A percentile compares a stretch with the other conserved stretches of the same genome.
Evolutionary conservation across 2,329 filamentous ascomycete species (phyloP).

Genomic region (Pestalotiopsis sp.): DNA sequence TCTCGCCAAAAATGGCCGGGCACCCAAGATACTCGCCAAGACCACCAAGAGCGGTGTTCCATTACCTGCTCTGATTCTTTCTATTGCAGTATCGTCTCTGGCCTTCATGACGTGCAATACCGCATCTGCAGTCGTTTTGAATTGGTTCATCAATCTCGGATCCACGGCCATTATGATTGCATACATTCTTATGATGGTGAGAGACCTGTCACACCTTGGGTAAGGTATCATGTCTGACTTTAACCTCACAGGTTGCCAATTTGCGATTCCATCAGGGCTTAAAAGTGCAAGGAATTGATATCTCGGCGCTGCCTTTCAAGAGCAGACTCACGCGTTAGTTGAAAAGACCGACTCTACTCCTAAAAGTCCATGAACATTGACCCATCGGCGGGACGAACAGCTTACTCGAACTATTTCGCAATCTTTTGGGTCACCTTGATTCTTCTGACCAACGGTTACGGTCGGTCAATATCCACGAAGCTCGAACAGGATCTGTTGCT

Average conservation of each 20-base stretch:
- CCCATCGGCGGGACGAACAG: not conserved
- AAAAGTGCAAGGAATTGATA: not conserved
- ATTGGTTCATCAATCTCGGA: not conserved
- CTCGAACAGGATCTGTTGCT: not conserved
- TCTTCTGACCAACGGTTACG: not conserved
- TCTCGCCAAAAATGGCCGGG: constrained; percentile 16
- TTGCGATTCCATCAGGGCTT: not conserved
- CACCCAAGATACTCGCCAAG: constrained; percentile 13
- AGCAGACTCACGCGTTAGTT: not conserved
- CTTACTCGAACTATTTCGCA: not conserved
- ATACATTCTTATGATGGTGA: not conserved
- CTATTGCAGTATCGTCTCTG: not conserved
- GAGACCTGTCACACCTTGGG: not conserved
- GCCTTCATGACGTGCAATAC: not conserved
- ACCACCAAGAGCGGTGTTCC: constrained; percentile 11
- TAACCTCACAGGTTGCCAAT: not conserved
- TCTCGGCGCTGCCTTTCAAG: not conserved
- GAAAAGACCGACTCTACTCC: not conserved
- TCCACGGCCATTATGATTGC: not conserved
- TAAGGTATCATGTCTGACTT: not conserved
- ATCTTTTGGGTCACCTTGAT: not conserved
- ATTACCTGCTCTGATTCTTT: constrained; percentile 1
- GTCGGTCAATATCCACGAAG: not conserved
- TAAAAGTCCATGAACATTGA: not conserved
- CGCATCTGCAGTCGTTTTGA: not conserved